phyloP scores from a whole-genome alignment of 192 early-diverging fungal genomes.

The Cetraspora pellucida region DNA sequence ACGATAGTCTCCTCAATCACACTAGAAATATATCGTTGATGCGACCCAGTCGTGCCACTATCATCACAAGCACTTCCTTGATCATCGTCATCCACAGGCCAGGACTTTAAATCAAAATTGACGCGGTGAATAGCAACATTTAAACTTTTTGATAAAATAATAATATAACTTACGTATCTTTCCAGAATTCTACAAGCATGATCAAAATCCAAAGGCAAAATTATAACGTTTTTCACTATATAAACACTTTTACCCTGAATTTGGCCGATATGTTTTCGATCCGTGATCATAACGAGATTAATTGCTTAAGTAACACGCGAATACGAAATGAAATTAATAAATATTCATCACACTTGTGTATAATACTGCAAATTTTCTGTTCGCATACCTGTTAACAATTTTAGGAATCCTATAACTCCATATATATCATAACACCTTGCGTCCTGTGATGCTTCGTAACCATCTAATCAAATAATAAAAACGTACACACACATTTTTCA shows the following conservation, averaged over 20 bases:
- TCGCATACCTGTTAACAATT: slow-evolving; percentile 17
- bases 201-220: slow-evolving; percentile 30
- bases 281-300: slow-evolving; percentile 20
- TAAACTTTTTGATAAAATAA: not conserved
- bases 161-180: not conserved
- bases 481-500: not conserved
- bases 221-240: slow-evolving; percentile 1
- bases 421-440: slow-evolving; percentile 17
- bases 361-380: not conserved
- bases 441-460: not conserved
- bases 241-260: slow-evolving; percentile 29
- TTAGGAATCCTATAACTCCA: slow-evolving; percentile 21
- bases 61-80: not conserved
- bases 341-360: not conserved
- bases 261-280: slow-evolving; percentile 2
- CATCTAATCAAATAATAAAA: not conserved
- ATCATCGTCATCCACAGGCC: not conserved
- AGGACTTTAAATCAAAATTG: not conserved
- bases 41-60: not conserved
- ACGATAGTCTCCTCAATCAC: not conserved
- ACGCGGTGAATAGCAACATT: not conserved
- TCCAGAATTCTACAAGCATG: slow-evolving; percentile 12
- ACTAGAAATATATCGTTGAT: not conserved
- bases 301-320: not conserved
- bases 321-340: not conserved